Percentiles rank a stretch among this genome's conserved stretches.
Conservation (phyloP, 805 yeast species). For the Cyberlindnera japonica region DNA sequence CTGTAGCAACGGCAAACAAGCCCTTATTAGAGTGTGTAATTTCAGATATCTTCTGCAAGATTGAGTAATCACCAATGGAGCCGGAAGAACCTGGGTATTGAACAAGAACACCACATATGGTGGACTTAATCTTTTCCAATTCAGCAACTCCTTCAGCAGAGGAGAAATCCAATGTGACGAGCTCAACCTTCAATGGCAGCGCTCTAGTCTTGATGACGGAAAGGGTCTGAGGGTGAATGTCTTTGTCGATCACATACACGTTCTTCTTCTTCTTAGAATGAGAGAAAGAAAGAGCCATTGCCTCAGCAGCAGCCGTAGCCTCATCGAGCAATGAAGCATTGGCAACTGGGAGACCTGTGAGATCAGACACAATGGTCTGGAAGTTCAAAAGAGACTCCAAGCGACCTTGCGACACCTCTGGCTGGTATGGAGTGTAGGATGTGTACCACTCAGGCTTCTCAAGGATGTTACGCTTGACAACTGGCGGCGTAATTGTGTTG, state of each 20-base stretch:
- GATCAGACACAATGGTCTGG: constrained; percentile 87
- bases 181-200: constrained; percentile 60
- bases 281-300: constrained; percentile 81
- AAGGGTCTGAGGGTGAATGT: constrained; percentile 81
- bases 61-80: constrained; percentile 44
- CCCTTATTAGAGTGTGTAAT: constrained; percentile 70
- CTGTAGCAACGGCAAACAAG: constrained; percentile 82
- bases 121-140: constrained; percentile 32
- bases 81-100: constrained; percentile 95
- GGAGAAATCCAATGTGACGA: constrained; percentile 54
- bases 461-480: constrained; percentile 84
- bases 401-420: constrained; percentile 96
- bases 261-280: constrained; percentile 61
- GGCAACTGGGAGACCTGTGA: constrained; percentile 93
- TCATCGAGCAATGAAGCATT: constrained; percentile 94
- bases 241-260: constrained; percentile 67
- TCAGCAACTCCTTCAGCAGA: constrained; percentile 36
- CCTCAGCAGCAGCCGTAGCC: constrained; percentile 97
- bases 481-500: constrained; percentile 86
- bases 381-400: constrained; percentile 84
- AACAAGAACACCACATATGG: constrained; percentile 75
- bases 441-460: constrained; percentile 99
- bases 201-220: constrained; percentile 81
- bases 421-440: constrained; percentile 97
- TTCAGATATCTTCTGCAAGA: constrained; percentile 55